Evolutionary conservation across 2,329 filamentous ascomycete species (phyloP).

Genomic region (Aspergillus uvarum): DNA sequence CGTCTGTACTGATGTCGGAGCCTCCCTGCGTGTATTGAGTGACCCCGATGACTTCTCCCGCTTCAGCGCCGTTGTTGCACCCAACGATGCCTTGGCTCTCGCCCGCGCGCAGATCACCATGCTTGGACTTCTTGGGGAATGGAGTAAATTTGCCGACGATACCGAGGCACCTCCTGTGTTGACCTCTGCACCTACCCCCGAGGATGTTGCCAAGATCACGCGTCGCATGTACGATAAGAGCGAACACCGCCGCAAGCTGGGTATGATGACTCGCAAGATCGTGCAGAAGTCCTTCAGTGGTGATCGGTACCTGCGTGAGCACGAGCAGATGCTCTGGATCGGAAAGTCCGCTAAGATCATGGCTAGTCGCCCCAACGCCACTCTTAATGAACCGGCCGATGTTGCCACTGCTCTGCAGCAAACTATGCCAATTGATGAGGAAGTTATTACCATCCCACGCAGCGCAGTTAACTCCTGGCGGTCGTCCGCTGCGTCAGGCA

Average conservation of each 20-base stretch:
- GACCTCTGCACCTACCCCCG: slow-evolving; percentile 49
- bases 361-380: slow-evolving; percentile 26
- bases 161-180: slow-evolving; percentile 44
- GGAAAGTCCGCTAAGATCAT: slow-evolving; percentile 40
- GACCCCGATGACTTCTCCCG: slow-evolving; percentile 48
- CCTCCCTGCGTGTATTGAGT: slow-evolving; percentile 42
- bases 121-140: slow-evolving; percentile 61
- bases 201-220: slow-evolving; percentile 56
- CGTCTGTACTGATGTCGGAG: slow-evolving; percentile 44
- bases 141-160: slow-evolving; percentile 60
- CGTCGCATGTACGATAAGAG: slow-evolving; percentile 61
- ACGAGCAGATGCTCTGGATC: slow-evolving; percentile 61
- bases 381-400: slow-evolving; percentile 26
- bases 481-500: slow-evolving; percentile 33
- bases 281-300: slow-evolving; percentile 61
- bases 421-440: slow-evolving; percentile 32
- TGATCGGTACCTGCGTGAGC: slow-evolving; percentile 60
- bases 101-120: slow-evolving; percentile 63
- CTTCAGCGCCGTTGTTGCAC: slow-evolving; percentile 64
- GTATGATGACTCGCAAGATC: slow-evolving; percentile 59
- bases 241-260: slow-evolving; percentile 56
- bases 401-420: slow-evolving; percentile 27
- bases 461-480: slow-evolving; percentile 38
- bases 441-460: slow-evolving; percentile 37
- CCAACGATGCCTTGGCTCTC: slow-evolving; percentile 61